Evolutionary conservation across 2,329 filamentous ascomycete species (phyloP).

Genomic region (Talaromyces islandicus): DNA sequence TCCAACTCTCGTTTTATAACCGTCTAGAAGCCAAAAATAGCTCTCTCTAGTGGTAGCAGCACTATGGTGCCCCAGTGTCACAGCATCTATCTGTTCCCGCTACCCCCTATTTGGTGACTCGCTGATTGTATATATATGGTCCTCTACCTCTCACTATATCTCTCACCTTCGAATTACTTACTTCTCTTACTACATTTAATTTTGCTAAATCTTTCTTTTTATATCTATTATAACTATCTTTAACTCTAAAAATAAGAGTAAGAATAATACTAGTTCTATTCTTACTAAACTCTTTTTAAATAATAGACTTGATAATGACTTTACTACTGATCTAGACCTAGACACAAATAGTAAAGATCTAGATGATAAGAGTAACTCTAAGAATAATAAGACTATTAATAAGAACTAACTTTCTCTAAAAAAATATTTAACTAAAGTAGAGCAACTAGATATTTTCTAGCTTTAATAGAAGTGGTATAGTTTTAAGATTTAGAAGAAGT

Average conservation of each 20-base stretch:
- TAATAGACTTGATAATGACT: neutral
- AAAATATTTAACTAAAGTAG: constrained; percentile 19
- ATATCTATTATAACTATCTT: neutral
- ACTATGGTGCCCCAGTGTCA: neutral
- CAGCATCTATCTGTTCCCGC: neutral
- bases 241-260: constrained; percentile 9
- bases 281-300: constrained; percentile 7
- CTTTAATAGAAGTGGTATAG: constrained; percentile 24
- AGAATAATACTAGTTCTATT: constrained; percentile 16
- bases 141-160: neutral
- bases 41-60: neutral
- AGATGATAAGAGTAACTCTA: constrained; percentile 10
- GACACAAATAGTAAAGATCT: constrained; percentile 9
- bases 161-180: too few relatives aligned
- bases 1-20: too few relatives aligned
- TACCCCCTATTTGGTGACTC: neutral
- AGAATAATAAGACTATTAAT: constrained; percentile 12
- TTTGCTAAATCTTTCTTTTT: neutral
- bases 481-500: constrained; percentile 17
- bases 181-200: too few relatives aligned
- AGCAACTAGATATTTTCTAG: constrained; percentile 20
- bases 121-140: neutral
- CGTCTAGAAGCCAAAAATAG: too few relatives aligned
- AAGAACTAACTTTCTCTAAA: neutral
- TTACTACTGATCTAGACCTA: constrained; percentile 11